Evolutionary conservation across 139 green algal genomes (phyloP).

Genomic region (Ostreobium quekettii): DNA sequence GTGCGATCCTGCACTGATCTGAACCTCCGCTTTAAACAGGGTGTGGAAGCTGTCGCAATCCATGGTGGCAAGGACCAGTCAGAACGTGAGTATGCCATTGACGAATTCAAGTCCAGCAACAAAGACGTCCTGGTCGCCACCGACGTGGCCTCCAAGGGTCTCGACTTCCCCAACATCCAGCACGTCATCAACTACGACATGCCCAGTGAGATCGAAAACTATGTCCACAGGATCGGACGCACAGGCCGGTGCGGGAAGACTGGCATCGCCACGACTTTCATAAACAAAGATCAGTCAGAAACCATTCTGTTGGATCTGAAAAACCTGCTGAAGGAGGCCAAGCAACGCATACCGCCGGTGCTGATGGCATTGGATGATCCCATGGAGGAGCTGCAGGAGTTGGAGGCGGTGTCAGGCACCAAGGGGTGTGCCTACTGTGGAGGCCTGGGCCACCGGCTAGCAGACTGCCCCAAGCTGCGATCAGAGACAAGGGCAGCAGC

Average conservation of each 20-base stretch:
- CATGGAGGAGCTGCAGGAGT: conserved; percentile 65
- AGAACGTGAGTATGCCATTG: conserved; percentile 90
- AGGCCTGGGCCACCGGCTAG: conserved; percentile 92
- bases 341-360: conserved; percentile 90
- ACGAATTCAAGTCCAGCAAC: conserved; percentile 92
- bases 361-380: conserved; percentile 80
- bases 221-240: conserved; percentile 93
- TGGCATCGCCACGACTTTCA: conserved; percentile 75
- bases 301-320: conserved; percentile 95
- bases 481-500: conserved; percentile 51
- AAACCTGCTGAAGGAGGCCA: conserved; percentile 91
- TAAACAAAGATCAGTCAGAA: conserved; percentile 92
- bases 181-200: conserved; percentile 97
- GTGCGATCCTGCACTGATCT: too few species aligned
- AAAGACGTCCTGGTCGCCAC: conserved; percentile 66
- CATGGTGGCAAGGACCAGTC: conserved; percentile 91
- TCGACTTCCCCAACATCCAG: conserved; percentile 79
- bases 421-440: conserved; percentile 94
- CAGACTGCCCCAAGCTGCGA: conserved; percentile 88
- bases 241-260: conserved; percentile 90
- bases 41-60: conserved; percentile 91
- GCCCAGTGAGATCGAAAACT: conserved; percentile 93
- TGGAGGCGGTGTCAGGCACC: conserved; percentile 59
- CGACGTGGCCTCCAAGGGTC: conserved; percentile 62
- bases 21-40: too few species aligned